Base-by-base conservation (phyloP, 106 monocot genomes). In the Cymbidium sinense region DNA sequence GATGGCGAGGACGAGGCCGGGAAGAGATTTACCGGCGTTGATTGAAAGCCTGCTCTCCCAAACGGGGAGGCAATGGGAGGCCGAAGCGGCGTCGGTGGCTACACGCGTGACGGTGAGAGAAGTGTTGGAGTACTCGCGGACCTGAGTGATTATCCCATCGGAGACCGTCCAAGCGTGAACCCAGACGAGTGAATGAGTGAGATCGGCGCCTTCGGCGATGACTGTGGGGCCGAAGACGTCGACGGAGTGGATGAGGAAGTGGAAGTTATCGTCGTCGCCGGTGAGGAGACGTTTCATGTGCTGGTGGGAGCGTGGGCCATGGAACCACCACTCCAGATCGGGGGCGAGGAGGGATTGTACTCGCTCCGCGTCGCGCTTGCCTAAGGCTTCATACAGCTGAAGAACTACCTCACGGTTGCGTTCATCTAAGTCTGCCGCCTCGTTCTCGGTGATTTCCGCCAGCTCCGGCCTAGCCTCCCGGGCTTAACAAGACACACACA, bases 51-150 rank as follows among this genome's bases (percentile, higher is more conserved):
- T 65, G 39, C 80, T 80, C 80, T 80, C 50, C 80, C 80, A 80
- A 12, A 80, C 75, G 39, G 80, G 74, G 43, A 74, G 33, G 31
- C 75, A 80, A 34, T 7, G n/a, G 35, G 64, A 5, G 64, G 74
- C 64, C 27, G 79, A 34, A 9, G 69, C 31, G 33, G 29, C 33
- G 17, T 12, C 37, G 1, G 71, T 20, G 6, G 71, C 37, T 6
- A 71, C 35, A n/a, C 80, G 54, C 25, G 91, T 91, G 30, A 94
- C 91, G 23, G 85, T 89, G 50, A 94, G 80, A 55, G 85, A 85
- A 23, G 91, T 92, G 79, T 95, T 89, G 80, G 90, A 92, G 80
- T 95, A 95, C 86, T 95, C 95, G 74, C 95, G 83, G 29, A 86
- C 76, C 50, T 83, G 82, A 41, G 75, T 86, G 36, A 86, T 86